Evolutionary conservation across 768 basidiomycete genomes (phyloP).

Genomic region (Phylloporus rhodoxanthus): DNA sequence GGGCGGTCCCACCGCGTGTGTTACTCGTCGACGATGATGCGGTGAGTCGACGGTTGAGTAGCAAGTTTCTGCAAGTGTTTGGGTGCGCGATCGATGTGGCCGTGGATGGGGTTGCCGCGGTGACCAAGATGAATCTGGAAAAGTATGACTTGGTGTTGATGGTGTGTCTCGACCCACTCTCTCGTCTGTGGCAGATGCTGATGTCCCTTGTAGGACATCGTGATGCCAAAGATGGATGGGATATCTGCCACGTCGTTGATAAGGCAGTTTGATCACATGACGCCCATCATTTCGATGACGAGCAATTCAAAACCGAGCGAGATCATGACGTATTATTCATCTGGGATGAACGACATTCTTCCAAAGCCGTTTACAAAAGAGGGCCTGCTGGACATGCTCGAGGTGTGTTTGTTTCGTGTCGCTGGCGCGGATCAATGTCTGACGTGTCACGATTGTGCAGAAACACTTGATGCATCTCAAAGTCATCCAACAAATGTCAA

Average conservation of each 20-base stretch:
- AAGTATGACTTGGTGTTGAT: conserved; percentile 96
- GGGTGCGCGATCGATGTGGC: conserved; percentile 94
- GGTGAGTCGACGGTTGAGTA: conserved; percentile 80
- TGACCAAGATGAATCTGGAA: conserved; percentile 93
- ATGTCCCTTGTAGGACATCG: conserved; percentile 64
- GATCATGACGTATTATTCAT: conserved; percentile 70
- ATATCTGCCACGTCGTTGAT: conserved; percentile 90
- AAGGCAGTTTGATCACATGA: conserved; percentile 89
- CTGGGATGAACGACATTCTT: conserved; percentile 93
- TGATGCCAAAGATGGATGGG: conserved; percentile 87
- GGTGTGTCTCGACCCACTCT: conserved; percentile 43
- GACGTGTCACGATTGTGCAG: conserved; percentile 27
- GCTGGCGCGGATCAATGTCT: not conserved
- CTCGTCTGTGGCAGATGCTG: not conserved
- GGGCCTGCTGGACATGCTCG: conserved; percentile 85
- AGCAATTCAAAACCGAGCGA: conserved; percentile 90
- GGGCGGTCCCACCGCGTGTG: conserved; percentile 88
- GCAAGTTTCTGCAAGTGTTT: conserved; percentile 92
- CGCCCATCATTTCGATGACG: conserved; percentile 98
- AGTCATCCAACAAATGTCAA: conserved; percentile 72
- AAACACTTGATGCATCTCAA: conserved; percentile 88
- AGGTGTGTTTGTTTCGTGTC: conserved; percentile 41
- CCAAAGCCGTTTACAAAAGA: conserved; percentile 98
- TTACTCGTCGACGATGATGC: conserved; percentile 94
- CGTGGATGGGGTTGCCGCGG: conserved; percentile 86